These are phyloP conservation scores for Wickerhamomyces bisporus DNA, from an alignment of 805 yeast genomes.

Conservation along the genomic window DNA sequence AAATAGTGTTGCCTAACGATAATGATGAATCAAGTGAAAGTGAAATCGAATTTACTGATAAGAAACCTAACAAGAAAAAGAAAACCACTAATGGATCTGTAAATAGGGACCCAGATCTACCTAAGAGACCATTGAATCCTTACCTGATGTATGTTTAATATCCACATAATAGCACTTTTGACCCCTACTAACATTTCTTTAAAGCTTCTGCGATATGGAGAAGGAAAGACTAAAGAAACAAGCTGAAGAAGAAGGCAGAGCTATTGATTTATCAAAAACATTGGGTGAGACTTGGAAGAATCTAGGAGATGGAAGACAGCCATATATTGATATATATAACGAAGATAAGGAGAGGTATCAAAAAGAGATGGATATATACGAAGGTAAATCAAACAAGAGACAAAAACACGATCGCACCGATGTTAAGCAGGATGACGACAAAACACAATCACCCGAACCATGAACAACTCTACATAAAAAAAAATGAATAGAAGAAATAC, in stretches of 20 bases:
- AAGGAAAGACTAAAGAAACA: slow-evolving; percentile 64
- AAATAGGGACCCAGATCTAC: slow-evolving; percentile 72
- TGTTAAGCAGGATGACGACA: background rate
- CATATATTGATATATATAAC: slow-evolving; percentile 70
- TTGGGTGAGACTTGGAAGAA: slow-evolving; percentile 85
- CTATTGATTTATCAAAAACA: slow-evolving; percentile 64
- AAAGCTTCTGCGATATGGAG: slow-evolving; percentile 71
- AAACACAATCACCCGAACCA: slow-evolving; percentile 2
- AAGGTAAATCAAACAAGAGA: slow-evolving; percentile 6
- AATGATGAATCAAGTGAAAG: slow-evolving; percentile 6
- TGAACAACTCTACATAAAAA: no score
- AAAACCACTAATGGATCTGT: slow-evolving; percentile 14
- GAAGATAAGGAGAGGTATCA: slow-evolving; percentile 74
- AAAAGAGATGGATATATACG: slow-evolving; percentile 60
- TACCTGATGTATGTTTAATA: slow-evolving; percentile 45
- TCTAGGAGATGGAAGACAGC: slow-evolving; percentile 61
- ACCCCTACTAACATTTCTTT: slow-evolving; percentile 8
- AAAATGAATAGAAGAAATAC: no score
- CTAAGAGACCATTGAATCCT: slow-evolving; percentile 88
- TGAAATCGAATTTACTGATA: slow-evolving; percentile 14
- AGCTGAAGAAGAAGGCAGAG: slow-evolving; percentile 50
- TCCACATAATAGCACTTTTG: no score
- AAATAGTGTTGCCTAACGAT: slow-evolving; percentile 28
- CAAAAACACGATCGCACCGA: background rate
- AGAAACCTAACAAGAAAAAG: slow-evolving; percentile 19